Percentiles rank a stretch among this genome's conserved stretches.
Conservation (phyloP, 2,329 filamentous ascomycete genomes). For the Alternaria brassicicola region DNA sequence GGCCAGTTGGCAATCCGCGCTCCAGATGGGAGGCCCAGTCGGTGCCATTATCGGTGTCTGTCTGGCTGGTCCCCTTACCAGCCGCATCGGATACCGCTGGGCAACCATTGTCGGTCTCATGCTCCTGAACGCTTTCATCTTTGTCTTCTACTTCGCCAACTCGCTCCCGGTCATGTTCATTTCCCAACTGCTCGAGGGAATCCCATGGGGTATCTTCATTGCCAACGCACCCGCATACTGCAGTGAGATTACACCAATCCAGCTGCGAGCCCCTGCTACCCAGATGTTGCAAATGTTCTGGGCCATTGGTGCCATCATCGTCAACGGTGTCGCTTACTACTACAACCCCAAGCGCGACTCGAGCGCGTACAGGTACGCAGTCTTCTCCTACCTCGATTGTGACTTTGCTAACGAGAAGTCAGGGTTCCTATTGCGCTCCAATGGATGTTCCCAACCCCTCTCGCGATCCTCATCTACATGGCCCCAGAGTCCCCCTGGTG, state of each 20-base stretch:
- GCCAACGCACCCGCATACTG: conserved; percentile 69
- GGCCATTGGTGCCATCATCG: conserved; percentile 67
- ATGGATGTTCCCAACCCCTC: conserved; percentile 55
- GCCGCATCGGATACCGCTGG: conserved; percentile 64
- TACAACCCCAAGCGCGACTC: conserved; percentile 50
- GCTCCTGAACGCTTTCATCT: conserved; percentile 64
- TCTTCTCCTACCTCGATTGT: neutral
- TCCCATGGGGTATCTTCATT: conserved; percentile 71
- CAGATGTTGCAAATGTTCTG: conserved; percentile 71
- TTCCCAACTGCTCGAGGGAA: conserved; percentile 64
- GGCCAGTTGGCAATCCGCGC: conserved; percentile 64
- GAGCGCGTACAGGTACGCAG: conserved; percentile 29
- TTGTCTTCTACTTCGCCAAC: conserved; percentile 64
- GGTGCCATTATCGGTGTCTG: conserved; percentile 67
- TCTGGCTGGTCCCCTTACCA: conserved; percentile 66
- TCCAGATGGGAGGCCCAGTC: conserved; percentile 61
- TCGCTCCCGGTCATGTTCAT: conserved; percentile 57
- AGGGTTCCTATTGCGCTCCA: conserved; percentile 47
- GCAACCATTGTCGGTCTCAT: conserved; percentile 63
- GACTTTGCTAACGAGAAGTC: conserved; percentile 13
- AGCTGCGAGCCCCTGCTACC: conserved; percentile 63
- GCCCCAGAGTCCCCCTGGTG: conserved; percentile 62
- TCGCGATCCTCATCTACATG: conserved; percentile 53
- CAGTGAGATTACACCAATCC: conserved; percentile 65
- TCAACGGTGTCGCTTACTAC: conserved; percentile 61